Base-by-base conservation (phyloP, 768 basidiomycete species). In the Naganishia antarctica region DNA sequence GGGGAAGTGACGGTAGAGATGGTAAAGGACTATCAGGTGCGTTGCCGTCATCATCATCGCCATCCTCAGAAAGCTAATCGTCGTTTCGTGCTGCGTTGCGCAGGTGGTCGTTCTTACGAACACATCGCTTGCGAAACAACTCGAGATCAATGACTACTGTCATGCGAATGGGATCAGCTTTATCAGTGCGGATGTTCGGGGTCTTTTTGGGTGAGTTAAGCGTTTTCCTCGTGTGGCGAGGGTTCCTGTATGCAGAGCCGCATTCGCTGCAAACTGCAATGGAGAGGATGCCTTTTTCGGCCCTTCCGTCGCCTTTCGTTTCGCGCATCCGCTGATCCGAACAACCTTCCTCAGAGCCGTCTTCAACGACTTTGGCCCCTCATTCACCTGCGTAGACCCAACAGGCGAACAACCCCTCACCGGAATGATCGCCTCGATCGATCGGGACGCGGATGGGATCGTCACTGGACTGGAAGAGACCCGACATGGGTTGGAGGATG, bases 381-480 rank as follows among this genome's bases (percentile, higher is more conserved):
- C 90, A 76, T 99, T 98, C 74, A 87, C 90, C 16, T 93, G 91
- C 69, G 89, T 96, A 26, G 96, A 99, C 74, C 87, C 91, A n/a
- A 93, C 90, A n/a, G 96, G 96, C 18, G 96, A 98, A 79, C 87
- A 91, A 69, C 88, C 92, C 3, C 81, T 97, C 63, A 83, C 85
- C 1, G 96, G 96, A 21, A 97, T 99, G 91, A 88, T 97, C 62
- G 93, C 92, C 11, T 88, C 90, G 60, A 85, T 98, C n/a, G 86
- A 85, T 34, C 31, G 63, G n/a, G 87, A 86, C 66, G 81, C 82
- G 47, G 91, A 96, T 59, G 93, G 88, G n/a, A 79, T 98, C 23
- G 94, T 98, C 7, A 96, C 94, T 12, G 96, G 92, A 75, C 80
- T 97, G 65, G 96, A 99, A 70, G 96, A 99, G 80, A 88, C 94